Evolutionary conservation across 2,329 filamentous ascomycete genomes (phyloP).

Genomic region (Hypoxylon sp.): DNA sequence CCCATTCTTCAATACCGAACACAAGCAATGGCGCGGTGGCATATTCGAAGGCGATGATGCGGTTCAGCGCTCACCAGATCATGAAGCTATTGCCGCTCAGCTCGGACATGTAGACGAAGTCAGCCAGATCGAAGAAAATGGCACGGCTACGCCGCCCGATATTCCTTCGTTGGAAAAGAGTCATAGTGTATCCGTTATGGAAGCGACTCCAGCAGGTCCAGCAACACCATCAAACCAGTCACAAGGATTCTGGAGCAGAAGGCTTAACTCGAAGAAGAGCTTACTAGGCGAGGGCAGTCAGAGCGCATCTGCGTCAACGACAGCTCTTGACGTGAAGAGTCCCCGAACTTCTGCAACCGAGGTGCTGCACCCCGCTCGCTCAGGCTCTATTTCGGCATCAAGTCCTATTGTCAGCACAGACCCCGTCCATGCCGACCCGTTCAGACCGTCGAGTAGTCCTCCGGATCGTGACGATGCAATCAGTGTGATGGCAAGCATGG

Average conservation of each 20-base stretch:
- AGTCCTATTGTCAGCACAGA: constrained; percentile 77
- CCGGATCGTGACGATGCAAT: constrained; percentile 71
- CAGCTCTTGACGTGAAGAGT: constrained; percentile 62
- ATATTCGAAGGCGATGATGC: constrained; percentile 75
- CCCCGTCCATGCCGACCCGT: constrained; percentile 74
- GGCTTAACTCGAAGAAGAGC: constrained; percentile 56
- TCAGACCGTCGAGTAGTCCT: constrained; percentile 67
- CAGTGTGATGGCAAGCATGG: constrained; percentile 69
- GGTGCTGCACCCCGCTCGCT: constrained; percentile 69
- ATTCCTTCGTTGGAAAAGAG: constrained; percentile 68
- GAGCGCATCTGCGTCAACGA: constrained; percentile 59
- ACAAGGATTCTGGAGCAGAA: constrained; percentile 65
- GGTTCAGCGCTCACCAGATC: constrained; percentile 55
- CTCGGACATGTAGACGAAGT: constrained; percentile 64
- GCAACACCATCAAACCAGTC: constrained; percentile 50
- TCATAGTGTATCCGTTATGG: constrained; percentile 62
- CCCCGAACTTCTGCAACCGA: constrained; percentile 56
- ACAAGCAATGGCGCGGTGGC: constrained; percentile 85
- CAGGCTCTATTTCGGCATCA: constrained; percentile 73
- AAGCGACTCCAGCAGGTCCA: constrained; percentile 52
- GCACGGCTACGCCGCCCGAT: constrained; percentile 54
- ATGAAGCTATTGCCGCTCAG: constrained; percentile 58
- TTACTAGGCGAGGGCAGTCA: constrained; percentile 49
- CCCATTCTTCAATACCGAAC: constrained; percentile 86
- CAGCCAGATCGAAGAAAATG: constrained; percentile 59